Base-by-base conservation (phyloP, 75 land plant genomes). In the Chamaecyparis obtusa region DNA sequence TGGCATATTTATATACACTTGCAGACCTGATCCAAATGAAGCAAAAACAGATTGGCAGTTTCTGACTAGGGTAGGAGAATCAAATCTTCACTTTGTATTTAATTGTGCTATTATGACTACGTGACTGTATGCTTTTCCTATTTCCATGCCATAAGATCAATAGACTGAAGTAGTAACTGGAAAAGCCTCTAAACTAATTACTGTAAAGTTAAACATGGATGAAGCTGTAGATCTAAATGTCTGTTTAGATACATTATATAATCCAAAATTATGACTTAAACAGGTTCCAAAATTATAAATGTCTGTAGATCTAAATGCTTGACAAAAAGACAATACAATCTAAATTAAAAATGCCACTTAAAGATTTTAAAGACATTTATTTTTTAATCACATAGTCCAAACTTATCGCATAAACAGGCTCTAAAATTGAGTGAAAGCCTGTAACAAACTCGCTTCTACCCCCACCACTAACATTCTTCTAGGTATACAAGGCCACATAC, bases 1-100 rank as follows among this genome's bases (percentile, higher is more conserved):
- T 9, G 88, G 88, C 32, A 82, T 87, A 69, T 83, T 85, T 14
- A 84, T 87, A 71, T 87, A 82, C 60, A 82, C 88, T 77, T 87
- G 85, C 79, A 87, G 71, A 27, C 92, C 87, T 35, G 74, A 71
- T 17, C 55, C 87, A 67, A 44, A 35, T 27, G 91, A 24, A 36
- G 69, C 81, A 19, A 76, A 24, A 46, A 41, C 67, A n/a, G 69
- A 55, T 32, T 91, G 92, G 92, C 9, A 13, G 3, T 88, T 88
- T 44, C 54, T 87, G 56, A 46, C 87, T 84, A 83, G 87, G 83
- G 83, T 80, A 44, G 83, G n/a, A 24, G 83, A n/a, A n/a, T 80
- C 75, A n/a, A 30, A n/a, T 71, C 33, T 35, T 71, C 75, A 48
- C 43, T 80, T 80, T n/a, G 83, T 80, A 43, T 80, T 80, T 80